phyloP scores from a whole-genome alignment of 176 grass and related monocot genomes.

The Avena insularis region DNA sequence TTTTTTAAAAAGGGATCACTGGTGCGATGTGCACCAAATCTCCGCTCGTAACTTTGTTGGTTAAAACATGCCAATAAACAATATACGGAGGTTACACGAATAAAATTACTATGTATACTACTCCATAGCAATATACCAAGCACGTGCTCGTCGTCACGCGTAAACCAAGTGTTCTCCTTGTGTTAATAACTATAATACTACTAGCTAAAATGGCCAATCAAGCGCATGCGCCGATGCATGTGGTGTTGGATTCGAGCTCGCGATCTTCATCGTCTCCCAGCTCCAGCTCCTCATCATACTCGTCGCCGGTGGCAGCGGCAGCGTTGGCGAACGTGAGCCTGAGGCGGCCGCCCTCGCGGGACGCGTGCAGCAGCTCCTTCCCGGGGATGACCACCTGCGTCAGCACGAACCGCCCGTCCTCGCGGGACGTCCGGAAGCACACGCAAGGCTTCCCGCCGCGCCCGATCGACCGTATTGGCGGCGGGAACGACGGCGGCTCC shows the following conservation, averaged over 20 bases:
- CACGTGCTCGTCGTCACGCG: neutral
- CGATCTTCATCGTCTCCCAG: neutral
- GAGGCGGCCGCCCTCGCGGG: constrained; percentile 58
- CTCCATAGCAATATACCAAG: neutral
- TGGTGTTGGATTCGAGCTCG: neutral
- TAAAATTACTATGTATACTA: too few species aligned
- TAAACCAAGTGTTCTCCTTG: neutral
- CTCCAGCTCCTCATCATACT: constrained; percentile 3
- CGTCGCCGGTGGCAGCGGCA: neutral
- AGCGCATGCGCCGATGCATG: constrained; percentile 21
- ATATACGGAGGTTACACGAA: too few species aligned
- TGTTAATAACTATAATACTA: neutral
- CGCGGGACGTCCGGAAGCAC: constrained; percentile 63
- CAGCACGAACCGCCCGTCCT: constrained; percentile 70
- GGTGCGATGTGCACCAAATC: too few species aligned
- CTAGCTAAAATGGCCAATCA: neutral
- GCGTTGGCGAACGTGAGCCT: constrained; percentile 52
- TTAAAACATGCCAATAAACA: too few species aligned
- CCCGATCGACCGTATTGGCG: constrained; percentile 74
- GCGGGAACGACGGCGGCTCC: constrained; percentile 55
- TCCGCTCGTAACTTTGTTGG: too few species aligned
- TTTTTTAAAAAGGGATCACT: too few species aligned
- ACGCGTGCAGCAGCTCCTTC: constrained; percentile 63
- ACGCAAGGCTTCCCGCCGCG: constrained; percentile 62
- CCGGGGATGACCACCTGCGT: constrained; percentile 72